These are phyloP conservation scores for Boletus fagicola DNA, from an alignment of 768 basidiomycete species.

Conservation along the genomic window DNA sequence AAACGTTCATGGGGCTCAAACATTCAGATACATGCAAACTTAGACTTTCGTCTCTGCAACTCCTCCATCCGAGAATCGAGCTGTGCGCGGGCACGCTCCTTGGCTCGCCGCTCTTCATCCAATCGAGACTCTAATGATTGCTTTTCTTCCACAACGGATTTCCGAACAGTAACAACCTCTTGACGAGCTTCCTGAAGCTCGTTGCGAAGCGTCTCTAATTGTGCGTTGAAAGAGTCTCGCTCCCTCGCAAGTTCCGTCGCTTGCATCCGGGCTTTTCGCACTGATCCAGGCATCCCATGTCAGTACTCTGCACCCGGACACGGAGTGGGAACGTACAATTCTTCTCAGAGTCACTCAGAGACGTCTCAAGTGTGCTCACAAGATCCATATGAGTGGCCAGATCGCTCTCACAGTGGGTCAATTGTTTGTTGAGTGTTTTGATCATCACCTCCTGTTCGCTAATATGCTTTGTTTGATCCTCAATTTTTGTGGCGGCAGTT, in stretches of 20 bases:
- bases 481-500: conserved; percentile 49
- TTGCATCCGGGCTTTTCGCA: conserved; percentile 92
- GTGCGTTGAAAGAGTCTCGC: conserved; percentile 67
- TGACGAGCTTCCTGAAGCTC: conserved; percentile 78
- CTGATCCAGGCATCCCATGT: conserved; percentile 37
- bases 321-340: conserved; percentile 60
- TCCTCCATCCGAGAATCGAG: conserved; percentile 89
- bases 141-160: conserved; percentile 85
- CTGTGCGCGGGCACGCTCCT: conserved; percentile 84
- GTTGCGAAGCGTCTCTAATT: conserved; percentile 63
- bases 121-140: conserved; percentile 79
- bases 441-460: conserved; percentile 90
- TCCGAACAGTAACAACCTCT: conserved; percentile 73
- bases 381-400: conserved; percentile 90
- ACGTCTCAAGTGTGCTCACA: conserved; percentile 78
- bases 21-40: conserved; percentile 82
- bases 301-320: conserved; percentile 1
- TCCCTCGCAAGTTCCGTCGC: conserved; percentile 87
- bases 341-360: conserved; percentile 89
- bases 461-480: conserved; percentile 71
- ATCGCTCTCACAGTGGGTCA: conserved; percentile 91
- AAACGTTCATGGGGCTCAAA: conserved; percentile 4
- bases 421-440: conserved; percentile 89
- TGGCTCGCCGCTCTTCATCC: conserved; percentile 85
- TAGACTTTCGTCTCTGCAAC: conserved; percentile 79